Evolutionary conservation across 805 yeast species (phyloP).

Genomic region (Blastobotrys peoriensis): DNA sequence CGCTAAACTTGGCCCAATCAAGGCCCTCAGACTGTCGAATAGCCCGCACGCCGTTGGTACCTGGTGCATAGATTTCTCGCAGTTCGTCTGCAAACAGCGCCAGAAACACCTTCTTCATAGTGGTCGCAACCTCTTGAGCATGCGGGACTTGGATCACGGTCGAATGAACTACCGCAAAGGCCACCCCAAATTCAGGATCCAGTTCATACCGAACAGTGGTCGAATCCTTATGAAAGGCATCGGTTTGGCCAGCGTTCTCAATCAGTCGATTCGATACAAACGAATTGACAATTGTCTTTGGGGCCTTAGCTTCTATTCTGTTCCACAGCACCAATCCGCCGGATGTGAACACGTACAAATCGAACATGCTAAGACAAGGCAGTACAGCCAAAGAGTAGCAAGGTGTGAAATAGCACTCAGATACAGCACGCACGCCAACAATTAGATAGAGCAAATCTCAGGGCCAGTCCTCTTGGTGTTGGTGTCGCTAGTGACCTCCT

Average conservation of each 20-base stretch:
- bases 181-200: constrained; percentile 39
- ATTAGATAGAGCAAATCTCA: too few species aligned
- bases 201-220: constrained; percentile 42
- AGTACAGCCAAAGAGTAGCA: too few species aligned
- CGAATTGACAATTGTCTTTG: constrained; percentile 39
- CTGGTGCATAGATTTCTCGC: constrained; percentile 1
- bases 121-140: constrained; percentile 29
- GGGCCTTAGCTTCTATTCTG: constrained; percentile 32
- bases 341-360: constrained; percentile 44
- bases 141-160: constrained; percentile 30
- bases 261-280: constrained; percentile 47
- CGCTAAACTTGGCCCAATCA: constrained; percentile 21
- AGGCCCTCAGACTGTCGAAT: constrained; percentile 2
- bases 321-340: constrained; percentile 51
- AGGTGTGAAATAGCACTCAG: too few species aligned
- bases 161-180: constrained; percentile 33
- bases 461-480: too few species aligned
- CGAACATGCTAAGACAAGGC: constrained; percentile 26
- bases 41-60: background rate
- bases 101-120: constrained; percentile 29
- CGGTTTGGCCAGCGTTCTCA: constrained; percentile 25
- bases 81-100: constrained; percentile 23
- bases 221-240: constrained; percentile 32
- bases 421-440: too few species aligned
- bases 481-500: too few species aligned